phyloP scores from a whole-genome alignment of 1,139 yeast genomes.

The Kodamaea suecica region DNA sequence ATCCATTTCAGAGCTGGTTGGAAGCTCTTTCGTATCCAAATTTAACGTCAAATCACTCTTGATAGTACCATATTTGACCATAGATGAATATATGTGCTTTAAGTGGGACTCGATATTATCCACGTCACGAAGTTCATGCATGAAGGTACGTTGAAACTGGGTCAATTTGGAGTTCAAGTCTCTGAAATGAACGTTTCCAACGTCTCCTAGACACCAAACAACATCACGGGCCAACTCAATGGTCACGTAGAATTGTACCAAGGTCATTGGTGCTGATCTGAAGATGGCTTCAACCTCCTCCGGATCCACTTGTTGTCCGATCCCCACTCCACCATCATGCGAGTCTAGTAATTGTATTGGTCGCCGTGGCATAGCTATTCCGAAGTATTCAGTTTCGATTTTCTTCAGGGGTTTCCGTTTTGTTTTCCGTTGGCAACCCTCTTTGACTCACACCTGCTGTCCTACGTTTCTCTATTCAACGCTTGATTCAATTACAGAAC shows the following conservation, averaged over 20 bases:
- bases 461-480: no score
- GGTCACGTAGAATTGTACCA: constrained; percentile 90
- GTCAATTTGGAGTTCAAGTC: constrained; percentile 79
- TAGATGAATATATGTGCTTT: constrained; percentile 19
- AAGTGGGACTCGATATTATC: constrained; percentile 33
- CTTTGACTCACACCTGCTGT: no score
- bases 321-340: background rate
- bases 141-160: constrained; percentile 84
- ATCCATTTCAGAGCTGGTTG: constrained; percentile 20
- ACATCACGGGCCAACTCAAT: constrained; percentile 86
- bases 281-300: constrained; percentile 15
- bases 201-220: constrained; percentile 74
- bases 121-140: constrained; percentile 67
- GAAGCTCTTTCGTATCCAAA: constrained; percentile 11
- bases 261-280: constrained; percentile 90
- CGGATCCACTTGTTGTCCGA: background rate
- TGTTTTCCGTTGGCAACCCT: no score
- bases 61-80: constrained; percentile 17
- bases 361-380: background rate
- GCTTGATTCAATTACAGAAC: no score
- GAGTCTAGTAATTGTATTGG: background rate
- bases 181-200: constrained; percentile 84
- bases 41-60: constrained; percentile 15
- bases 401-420: no score
- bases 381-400: no score